Evolutionary conservation across 257 asterid species (phyloP).

Genomic region (Orobanche coerulescens): DNA sequence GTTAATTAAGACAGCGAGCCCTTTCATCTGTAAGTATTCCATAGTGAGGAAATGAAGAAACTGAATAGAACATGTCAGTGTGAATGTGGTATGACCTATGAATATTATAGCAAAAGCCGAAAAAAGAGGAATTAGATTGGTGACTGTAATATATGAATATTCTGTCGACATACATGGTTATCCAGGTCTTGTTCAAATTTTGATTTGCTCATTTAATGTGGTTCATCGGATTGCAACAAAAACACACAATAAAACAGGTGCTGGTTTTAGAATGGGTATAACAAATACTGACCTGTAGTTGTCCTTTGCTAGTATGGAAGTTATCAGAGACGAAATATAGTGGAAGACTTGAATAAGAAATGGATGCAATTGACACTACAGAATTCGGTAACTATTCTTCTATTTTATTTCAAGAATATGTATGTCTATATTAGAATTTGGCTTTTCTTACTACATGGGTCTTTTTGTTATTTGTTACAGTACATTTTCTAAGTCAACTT

Average conservation of each 20-base stretch:
- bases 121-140: neutral
- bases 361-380: conserved; percentile 77
- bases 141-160: neutral
- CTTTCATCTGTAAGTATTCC: neutral
- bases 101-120: no score
- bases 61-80: neutral
- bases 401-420: neutral
- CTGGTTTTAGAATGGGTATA: no score
- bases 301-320: conserved; percentile 57
- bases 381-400: conserved; percentile 41
- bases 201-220: no score
- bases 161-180: neutral
- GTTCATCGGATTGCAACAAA: neutral
- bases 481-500: conserved; percentile 5
- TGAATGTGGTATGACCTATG: no score
- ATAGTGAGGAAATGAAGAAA: neutral
- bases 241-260: no score
- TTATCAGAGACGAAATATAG: conserved; percentile 49
- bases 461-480: neutral
- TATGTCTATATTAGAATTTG: neutral
- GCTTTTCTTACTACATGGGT: neutral
- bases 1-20: no score
- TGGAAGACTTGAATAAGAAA: conserved; percentile 79
- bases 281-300: no score
- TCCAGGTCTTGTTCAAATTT: neutral